phyloP scores from a whole-genome alignment of 1,139 yeast genomes.

The Magnusiomyces ingens region DNA sequence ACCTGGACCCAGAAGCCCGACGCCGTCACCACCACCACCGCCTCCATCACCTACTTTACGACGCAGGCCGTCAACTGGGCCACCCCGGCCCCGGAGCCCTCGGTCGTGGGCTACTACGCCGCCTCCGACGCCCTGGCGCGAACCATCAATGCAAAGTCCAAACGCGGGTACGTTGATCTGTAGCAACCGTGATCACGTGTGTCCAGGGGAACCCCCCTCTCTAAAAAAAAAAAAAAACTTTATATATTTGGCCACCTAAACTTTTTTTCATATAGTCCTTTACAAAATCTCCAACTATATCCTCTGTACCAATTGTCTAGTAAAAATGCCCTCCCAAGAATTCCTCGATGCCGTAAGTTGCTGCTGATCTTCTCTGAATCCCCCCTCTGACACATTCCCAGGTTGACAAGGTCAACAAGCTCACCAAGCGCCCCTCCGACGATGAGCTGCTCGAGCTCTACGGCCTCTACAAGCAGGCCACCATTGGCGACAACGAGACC shows the following conservation, averaged over 20 bases:
- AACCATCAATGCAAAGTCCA: slow-evolving; percentile 15
- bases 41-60: slow-evolving; percentile 73
- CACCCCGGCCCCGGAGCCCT: slow-evolving; percentile 23
- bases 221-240: neutral
- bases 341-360: slow-evolving; percentile 25
- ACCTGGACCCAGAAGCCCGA: slow-evolving; percentile 28
- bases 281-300: neutral
- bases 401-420: slow-evolving; percentile 75
- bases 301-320: neutral
- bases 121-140: slow-evolving; percentile 20
- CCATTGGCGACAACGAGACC: slow-evolving; percentile 88
- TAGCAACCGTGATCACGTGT: neutral
- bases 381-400: slow-evolving; percentile 23
- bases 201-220: neutral
- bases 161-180: slow-evolving; percentile 13
- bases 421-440: slow-evolving; percentile 73
- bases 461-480: slow-evolving; percentile 94
- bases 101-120: slow-evolving; percentile 22
- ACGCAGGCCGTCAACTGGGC: slow-evolving; percentile 64
- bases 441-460: slow-evolving; percentile 74
- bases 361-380: neutral
- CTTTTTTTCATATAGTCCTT: neutral
- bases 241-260: neutral
- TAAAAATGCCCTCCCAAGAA: slow-evolving; percentile 26
- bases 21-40: slow-evolving; percentile 64